Conservation (phyloP, 2,329 filamentous ascomycete genomes). For the Botrytis galanthina region DNA sequence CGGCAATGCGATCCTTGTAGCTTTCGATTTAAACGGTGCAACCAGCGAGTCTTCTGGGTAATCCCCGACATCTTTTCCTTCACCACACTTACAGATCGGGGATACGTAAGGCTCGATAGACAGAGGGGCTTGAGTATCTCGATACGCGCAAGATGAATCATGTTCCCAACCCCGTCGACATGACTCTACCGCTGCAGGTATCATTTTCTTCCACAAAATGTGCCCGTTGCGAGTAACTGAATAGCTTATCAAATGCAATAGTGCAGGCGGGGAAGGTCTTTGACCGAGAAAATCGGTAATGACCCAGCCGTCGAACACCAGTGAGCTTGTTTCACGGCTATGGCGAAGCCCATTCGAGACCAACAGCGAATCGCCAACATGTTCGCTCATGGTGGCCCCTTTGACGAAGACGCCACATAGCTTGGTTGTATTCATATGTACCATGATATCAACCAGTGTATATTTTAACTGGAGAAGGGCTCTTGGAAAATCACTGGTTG, state of each 20-base stretch:
- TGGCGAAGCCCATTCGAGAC: background rate
- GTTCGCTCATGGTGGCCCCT: background rate
- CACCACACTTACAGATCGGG: background rate
- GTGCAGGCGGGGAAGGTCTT: background rate
- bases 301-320: background rate
- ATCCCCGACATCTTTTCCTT: slow-evolving; percentile 1
- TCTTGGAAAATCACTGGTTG: background rate
- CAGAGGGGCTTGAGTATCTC: background rate
- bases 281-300: background rate
- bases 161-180: background rate
- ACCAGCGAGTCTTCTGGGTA: background rate
- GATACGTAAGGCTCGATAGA: background rate
- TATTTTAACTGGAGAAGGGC: background rate
- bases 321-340: background rate
- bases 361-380: background rate
- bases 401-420: background rate
- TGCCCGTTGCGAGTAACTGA: background rate
- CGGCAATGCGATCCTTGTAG: slow-evolving; percentile 1
- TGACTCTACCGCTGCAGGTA: slow-evolving; percentile 2
- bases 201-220: slow-evolving; percentile 1
- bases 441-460: background rate
- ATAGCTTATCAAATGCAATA: background rate
- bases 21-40: background rate
- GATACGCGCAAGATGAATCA: background rate
- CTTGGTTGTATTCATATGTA: background rate